Evolutionary conservation across 2,329 filamentous ascomycete species (phyloP), one percentile per base, ranked within the genome.

Genomic region (Colletotrichum noveboracense): DNA sequence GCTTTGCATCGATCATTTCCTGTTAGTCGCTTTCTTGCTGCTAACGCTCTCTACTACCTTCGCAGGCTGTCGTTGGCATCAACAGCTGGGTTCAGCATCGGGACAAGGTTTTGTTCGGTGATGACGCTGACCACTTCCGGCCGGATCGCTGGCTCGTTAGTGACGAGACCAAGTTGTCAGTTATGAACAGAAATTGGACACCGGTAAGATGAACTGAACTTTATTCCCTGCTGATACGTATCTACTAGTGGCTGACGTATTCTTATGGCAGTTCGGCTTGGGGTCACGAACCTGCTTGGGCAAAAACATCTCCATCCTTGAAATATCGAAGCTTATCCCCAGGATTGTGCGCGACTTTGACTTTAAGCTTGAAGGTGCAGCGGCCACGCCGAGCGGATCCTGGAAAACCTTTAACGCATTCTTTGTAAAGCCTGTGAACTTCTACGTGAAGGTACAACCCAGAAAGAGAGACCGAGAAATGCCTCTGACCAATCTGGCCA

Each of bases 251-350:
- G 10, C 24, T 28, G 3, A 28, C 64, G 48, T 32, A 74, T 68
- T 76, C 68, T 34, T 12, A 14, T 3, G 76, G 30, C 85, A 85
- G 78, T 88, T 87, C 75, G 86, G 86, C 0, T 78, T 84, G 55
- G 86, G 86, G 4, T 83, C 84, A 2, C 78, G 87, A 18, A 86
- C 83, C 0, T 88, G 87, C 71, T 78, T 88, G 7, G 87, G 87
- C 0, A 84, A 85, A 64, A 84, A 89, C 68, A 83, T 88, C 28
- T 84, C 86, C 4, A 79, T 86, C 18, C 77, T 88, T 66, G 87
- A 88, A 77, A 85, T 88, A 67, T 81, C 80, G 13, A 88, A 87
- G 77, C 69, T 87, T 14, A 81, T 88, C 5, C 86, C 86, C 2
- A 78, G 83, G 16, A 72, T 86, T 4, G 68, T 86, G 10, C 79